phyloP scores from a whole-genome alignment of 75 land plant genomes.

The Pinus tabuliformis region DNA sequence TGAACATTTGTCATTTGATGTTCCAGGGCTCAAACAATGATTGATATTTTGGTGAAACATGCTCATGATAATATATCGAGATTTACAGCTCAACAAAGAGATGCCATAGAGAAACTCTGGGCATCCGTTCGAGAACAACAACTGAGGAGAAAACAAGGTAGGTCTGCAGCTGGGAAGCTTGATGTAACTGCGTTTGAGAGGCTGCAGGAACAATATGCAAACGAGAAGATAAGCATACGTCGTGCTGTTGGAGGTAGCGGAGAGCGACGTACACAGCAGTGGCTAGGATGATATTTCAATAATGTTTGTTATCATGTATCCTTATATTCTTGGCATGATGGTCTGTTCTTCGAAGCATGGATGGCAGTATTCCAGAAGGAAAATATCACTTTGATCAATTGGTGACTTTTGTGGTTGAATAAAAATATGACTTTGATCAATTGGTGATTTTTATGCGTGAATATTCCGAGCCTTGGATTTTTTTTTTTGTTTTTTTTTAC shows the following conservation, averaged over 20 bases:
- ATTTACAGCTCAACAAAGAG: slow-evolving; percentile 67
- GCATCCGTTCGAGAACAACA: slow-evolving; percentile 84
- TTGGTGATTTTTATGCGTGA: not conserved
- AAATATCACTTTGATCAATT: not conserved
- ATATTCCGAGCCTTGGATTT: not conserved
- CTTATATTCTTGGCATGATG: not conserved
- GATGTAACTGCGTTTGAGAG: slow-evolving; percentile 93
- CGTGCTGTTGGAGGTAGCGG: slow-evolving; percentile 86
- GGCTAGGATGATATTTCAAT: slow-evolving; percentile 78
- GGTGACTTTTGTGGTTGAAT: not conserved
- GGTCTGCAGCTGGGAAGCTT: slow-evolving; percentile 81
- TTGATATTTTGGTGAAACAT: slow-evolving; percentile 90
- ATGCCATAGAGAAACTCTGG: slow-evolving; percentile 84
- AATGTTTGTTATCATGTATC: not conserved
- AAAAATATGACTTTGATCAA: not conserved
- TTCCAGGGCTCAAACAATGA: slow-evolving; percentile 87
- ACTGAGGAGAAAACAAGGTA: slow-evolving; percentile 84
- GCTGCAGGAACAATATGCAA: slow-evolving; percentile 74
- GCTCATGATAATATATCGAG: slow-evolving; percentile 69
- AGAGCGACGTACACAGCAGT: slow-evolving; percentile 74
- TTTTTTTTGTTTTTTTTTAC: not conserved
- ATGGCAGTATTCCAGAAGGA: not conserved
- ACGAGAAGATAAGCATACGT: slow-evolving; percentile 89
- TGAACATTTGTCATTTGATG: not conserved
- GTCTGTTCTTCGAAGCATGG: not conserved